Evolutionary conservation across 2,329 filamentous ascomycete species (phyloP).

Genomic region (Sphaerulina musiva): DNA sequence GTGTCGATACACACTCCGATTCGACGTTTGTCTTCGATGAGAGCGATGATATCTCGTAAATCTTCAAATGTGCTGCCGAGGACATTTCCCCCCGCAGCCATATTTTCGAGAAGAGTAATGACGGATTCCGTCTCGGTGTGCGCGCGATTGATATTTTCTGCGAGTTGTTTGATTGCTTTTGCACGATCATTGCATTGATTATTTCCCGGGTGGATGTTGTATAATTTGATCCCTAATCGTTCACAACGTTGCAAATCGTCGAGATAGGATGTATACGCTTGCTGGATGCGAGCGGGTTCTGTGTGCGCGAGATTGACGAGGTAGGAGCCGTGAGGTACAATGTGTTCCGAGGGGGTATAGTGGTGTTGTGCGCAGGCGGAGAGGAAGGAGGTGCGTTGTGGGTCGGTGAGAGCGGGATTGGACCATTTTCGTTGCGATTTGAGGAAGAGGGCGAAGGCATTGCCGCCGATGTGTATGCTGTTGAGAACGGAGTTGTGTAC

Average conservation of each 20-base stretch:
- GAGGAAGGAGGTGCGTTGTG: constrained; percentile 63
- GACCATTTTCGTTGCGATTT: constrained; percentile 96
- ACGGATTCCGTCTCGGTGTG: constrained; percentile 67
- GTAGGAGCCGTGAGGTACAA: constrained; percentile 91
- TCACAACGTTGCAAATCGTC: constrained; percentile 86
- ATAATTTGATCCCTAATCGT: constrained; percentile 76
- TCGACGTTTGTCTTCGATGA: constrained; percentile 71
- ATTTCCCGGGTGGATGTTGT: constrained; percentile 95
- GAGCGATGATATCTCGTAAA: constrained; percentile 72
- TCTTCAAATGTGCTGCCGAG: constrained; percentile 83
- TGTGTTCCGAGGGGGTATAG: constrained; percentile 65
- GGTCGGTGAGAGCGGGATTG: constrained; percentile 66
- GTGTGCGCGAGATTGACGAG: constrained; percentile 90
- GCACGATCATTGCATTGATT: constrained; percentile 55
- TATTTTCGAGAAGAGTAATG: constrained; percentile 84
- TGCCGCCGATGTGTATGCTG: constrained; percentile 53
- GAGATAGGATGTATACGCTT: constrained; percentile 78
- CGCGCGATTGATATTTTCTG: constrained; percentile 72
- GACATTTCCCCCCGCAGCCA: constrained; percentile 84
- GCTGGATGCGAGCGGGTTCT: constrained; percentile 69
- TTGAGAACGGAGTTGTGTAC: constrained; percentile 75
- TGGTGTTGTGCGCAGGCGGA: constrained; percentile 59
- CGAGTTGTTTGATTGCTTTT: constrained; percentile 71
- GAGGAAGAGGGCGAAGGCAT: constrained; percentile 88
- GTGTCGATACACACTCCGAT: constrained; percentile 96